Evolutionary conservation across 1,284 basidiomycete species (phyloP).

Genomic region (Hemileia vastatrix): DNA sequence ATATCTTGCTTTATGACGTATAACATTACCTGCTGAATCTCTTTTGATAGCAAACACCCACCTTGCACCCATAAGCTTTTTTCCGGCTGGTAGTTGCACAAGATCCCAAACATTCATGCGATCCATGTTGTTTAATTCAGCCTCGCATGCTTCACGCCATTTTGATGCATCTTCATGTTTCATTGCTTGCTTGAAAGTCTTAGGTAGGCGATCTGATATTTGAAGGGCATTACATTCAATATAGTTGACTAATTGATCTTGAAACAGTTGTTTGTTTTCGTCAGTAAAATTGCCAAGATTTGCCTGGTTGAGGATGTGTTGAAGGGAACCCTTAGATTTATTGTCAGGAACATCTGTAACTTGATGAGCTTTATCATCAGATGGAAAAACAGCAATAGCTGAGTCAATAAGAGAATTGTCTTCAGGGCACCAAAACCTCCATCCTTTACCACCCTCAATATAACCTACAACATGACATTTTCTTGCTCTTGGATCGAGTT

Average conservation of each 20-base stretch:
- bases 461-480: neutral
- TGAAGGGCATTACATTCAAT: too few species aligned
- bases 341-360: too few species aligned
- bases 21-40: neutral
- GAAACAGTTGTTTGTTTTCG: too few species aligned
- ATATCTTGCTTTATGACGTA: neutral
- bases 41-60: constrained; percentile 12
- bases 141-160: constrained; percentile 6
- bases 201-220: neutral
- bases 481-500: neutral
- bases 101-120: neutral
- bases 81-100: too few species aligned
- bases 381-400: neutral
- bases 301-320: too few species aligned
- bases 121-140: constrained; percentile 4
- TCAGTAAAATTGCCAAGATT: too few species aligned
- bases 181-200: neutral
- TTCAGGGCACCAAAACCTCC: neutral
- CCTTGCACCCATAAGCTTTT: neutral
- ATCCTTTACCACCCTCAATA: neutral
- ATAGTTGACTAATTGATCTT: too few species aligned
- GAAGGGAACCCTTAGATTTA: too few species aligned
- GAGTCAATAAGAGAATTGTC: neutral
- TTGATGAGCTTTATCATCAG: too few species aligned
- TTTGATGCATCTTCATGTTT: neutral